phyloP scores from a whole-genome alignment of 78 protist genomes.

The Dictyostelium intermedium region DNA sequence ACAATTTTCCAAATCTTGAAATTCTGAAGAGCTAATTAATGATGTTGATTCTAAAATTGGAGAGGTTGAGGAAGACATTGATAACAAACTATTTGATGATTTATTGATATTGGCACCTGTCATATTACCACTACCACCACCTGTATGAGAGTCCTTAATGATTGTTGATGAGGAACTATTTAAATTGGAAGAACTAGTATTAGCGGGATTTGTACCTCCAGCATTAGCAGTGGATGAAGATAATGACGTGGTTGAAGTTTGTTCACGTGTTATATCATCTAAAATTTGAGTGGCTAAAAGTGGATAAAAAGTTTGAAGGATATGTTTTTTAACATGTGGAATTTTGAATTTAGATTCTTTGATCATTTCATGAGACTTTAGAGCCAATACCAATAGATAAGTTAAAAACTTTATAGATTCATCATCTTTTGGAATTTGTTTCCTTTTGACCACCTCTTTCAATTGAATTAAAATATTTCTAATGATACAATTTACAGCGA shows the following conservation, averaged over 20 bases:
- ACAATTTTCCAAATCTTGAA: constrained; percentile 18
- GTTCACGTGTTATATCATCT: constrained; percentile 17
- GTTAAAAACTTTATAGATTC: constrained; percentile 52
- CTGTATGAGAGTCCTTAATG: not conserved
- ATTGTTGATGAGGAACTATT: not conserved
- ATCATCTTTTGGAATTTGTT: constrained; percentile 73
- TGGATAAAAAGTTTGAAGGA: constrained; percentile 55
- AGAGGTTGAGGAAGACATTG: not conserved
- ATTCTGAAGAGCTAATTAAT: not conserved
- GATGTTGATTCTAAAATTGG: not conserved
- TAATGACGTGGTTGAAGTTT: not conserved
- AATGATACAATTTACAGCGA: constrained; percentile 25
- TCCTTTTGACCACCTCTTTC: constrained; percentile 39
- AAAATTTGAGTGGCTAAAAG: constrained; percentile 36
- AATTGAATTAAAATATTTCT: constrained; percentile 32
- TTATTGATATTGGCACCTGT: not conserved
- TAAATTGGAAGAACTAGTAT: not conserved
- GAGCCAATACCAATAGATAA: constrained; percentile 4
- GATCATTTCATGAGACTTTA: not conserved
- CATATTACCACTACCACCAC: not conserved
- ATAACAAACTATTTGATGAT: not conserved
- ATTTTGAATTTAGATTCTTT: not conserved
- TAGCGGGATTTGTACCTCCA: not conserved
- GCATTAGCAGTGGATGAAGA: not conserved
- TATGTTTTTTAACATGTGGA: constrained; percentile 47